These are phyloP conservation scores for Malus orientalis DNA, from an alignment of 306 rosid genomes.

Conservation along the genomic window DNA sequence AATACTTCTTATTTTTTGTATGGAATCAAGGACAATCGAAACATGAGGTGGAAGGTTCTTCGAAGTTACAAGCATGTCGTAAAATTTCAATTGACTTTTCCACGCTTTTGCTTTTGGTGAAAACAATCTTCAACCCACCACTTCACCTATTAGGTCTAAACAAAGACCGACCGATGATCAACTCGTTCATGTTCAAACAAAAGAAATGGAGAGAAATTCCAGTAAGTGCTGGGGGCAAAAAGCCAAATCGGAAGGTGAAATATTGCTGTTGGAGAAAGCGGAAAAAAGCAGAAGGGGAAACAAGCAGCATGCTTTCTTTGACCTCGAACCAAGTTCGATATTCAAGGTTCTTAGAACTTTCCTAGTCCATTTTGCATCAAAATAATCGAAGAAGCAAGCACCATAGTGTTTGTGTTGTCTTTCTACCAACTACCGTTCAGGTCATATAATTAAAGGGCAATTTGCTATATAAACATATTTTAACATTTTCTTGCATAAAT, in stretches of 20 bases:
- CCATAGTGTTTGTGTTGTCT: neutral
- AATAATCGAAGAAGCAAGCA: neutral
- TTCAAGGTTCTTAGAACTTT: slow-evolving; percentile 8
- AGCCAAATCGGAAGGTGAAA: slow-evolving; percentile 14
- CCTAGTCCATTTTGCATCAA: neutral
- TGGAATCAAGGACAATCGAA: neutral
- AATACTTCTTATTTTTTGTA: neutral
- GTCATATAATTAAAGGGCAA: too few relatives aligned
- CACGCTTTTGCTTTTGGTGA: neutral
- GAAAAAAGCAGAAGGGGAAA: slow-evolving; percentile 4
- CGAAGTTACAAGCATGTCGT: neutral
- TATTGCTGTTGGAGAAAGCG: slow-evolving; percentile 5
- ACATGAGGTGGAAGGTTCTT: neutral
- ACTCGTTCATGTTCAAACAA: neutral
- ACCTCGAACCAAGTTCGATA: neutral
- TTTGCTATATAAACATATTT: too few relatives aligned
- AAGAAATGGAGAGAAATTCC: neutral
- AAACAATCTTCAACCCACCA: neutral
- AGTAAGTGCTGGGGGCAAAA: neutral
- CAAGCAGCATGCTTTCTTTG: neutral
- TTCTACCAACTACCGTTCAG: neutral
- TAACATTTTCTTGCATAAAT: too few relatives aligned
- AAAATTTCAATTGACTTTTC: neutral
- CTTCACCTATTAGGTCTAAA: neutral
- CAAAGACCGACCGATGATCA: slow-evolving; percentile 3